Percentiles rank a stretch among this genome's conserved stretches.
These are phyloP conservation scores for Lignosus rhinocerotis DNA, from an alignment of 1,284 basidiomycete species.

Conservation along the genomic window DNA sequence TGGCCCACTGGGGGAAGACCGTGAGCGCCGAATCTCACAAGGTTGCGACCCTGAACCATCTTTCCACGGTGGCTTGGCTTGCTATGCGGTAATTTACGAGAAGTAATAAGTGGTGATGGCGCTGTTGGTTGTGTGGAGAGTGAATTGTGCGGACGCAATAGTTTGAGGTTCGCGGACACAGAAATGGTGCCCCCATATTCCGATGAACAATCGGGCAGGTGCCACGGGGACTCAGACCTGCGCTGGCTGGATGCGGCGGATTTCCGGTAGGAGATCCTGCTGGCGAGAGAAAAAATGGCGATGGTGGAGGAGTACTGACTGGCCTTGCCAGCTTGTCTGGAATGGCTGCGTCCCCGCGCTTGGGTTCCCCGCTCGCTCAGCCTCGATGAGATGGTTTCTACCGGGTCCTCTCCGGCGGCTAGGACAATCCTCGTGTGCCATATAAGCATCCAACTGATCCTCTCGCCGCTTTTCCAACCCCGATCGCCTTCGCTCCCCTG, in stretches of 20 bases:
- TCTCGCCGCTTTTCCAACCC: slow-evolving; percentile 29
- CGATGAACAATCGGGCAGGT: slow-evolving; percentile 15
- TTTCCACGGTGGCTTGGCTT: slow-evolving; percentile 13
- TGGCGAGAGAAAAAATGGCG: slow-evolving; percentile 3
- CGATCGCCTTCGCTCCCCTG: slow-evolving; percentile 32
- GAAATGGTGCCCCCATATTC: slow-evolving; percentile 6
- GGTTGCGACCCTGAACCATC: slow-evolving; percentile 18
- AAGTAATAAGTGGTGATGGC: slow-evolving; percentile 7
- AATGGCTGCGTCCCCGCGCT: not conserved
- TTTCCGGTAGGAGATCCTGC: slow-evolving; percentile 10
- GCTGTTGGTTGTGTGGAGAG: not conserved
- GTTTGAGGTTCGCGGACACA: slow-evolving; percentile 24
- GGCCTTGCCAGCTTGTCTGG: not conserved
- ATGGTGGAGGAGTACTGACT: slow-evolving; percentile 4
- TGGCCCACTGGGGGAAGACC: slow-evolving; percentile 8
- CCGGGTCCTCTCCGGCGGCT: slow-evolving; percentile 23
- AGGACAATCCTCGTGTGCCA: slow-evolving; percentile 20
- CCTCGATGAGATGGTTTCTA: not conserved
- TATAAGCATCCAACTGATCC: slow-evolving; percentile 33
- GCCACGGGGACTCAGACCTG: slow-evolving; percentile 15
- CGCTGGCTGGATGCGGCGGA: slow-evolving; percentile 12
- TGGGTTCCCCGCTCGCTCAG: slow-evolving; percentile 2
- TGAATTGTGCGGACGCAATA: slow-evolving; percentile 22
- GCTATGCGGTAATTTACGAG: not conserved
- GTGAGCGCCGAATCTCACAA: slow-evolving; percentile 19